Percentiles rank a stretch among this genome's conserved stretches.
Evolutionary conservation across 176 grass and related monocot genomes (phyloP).

Genomic region (Tuctoria greenei): DNA sequence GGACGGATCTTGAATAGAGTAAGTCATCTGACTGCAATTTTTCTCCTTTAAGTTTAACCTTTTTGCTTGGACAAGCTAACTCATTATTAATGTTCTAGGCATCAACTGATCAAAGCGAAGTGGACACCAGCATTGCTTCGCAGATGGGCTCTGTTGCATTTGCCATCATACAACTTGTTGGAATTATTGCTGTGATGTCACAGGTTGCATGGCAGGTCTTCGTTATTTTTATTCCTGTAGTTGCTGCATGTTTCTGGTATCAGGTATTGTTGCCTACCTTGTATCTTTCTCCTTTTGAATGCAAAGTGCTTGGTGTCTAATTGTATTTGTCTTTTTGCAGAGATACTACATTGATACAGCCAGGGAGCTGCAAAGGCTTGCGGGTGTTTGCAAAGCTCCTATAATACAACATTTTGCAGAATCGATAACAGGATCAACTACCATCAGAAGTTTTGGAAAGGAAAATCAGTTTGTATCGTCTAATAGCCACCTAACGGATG

Average conservation of each 20-base stretch:
- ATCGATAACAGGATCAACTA: slow-evolving; percentile 77
- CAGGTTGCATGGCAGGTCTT: slow-evolving; percentile 91
- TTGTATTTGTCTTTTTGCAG: slow-evolving; percentile 37
- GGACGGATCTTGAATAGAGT: slow-evolving; percentile 79
- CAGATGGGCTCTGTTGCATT: slow-evolving; percentile 59
- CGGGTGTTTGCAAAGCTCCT: slow-evolving; percentile 80
- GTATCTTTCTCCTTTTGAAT: neutral
- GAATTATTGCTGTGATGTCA: slow-evolving; percentile 89
- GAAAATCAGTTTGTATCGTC: slow-evolving; percentile 57
- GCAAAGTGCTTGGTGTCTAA: neutral
- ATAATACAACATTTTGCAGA: slow-evolving; percentile 92
- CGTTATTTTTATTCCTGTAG: slow-evolving; percentile 72
- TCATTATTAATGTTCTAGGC: slow-evolving; percentile 44
- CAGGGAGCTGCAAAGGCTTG: slow-evolving; percentile 68
- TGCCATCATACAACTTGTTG: slow-evolving; percentile 68
- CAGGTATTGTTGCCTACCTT: slow-evolving; percentile 51
- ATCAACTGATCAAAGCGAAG: slow-evolving; percentile 76
- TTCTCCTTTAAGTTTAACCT: slow-evolving; percentile 10
- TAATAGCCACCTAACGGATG: slow-evolving; percentile 68
- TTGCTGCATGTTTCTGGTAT: slow-evolving; percentile 66
- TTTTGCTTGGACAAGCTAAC: slow-evolving; percentile 27
- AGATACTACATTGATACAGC: slow-evolving; percentile 79
- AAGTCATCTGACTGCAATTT: slow-evolving; percentile 27
- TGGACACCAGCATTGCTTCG: slow-evolving; percentile 57
- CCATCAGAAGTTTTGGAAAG: slow-evolving; percentile 87